Percentiles rank a stretch among this genome's conserved stretches.
phyloP scores from a whole-genome alignment of 2,329 filamentous ascomycete species.

The Sphaceloma murrayae region DNA sequence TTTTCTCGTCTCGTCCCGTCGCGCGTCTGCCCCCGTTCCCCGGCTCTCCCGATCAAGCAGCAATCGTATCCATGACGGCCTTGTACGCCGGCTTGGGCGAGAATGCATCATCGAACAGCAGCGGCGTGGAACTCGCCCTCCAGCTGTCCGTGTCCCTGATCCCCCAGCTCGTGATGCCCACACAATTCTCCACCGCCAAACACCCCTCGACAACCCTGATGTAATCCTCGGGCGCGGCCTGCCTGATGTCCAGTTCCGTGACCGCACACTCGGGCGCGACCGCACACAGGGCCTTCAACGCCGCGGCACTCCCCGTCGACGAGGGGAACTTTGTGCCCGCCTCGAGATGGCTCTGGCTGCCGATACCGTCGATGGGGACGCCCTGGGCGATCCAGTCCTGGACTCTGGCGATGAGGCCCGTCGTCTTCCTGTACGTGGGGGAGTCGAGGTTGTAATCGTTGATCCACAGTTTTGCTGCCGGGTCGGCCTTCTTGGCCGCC shows the following conservation, averaged over 20 bases:
- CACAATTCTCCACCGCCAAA: slow-evolving; percentile 48
- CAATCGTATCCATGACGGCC: slow-evolving; percentile 22
- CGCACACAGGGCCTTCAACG: slow-evolving; percentile 45
- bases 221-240: slow-evolving; percentile 49
- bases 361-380: slow-evolving; percentile 56
- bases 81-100: slow-evolving; percentile 36
- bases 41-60: background rate
- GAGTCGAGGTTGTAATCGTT: slow-evolving; percentile 60
- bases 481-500: slow-evolving; percentile 57
- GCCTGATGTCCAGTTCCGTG: slow-evolving; percentile 59
- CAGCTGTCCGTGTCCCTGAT: slow-evolving; percentile 37
- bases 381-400: slow-evolving; percentile 54
- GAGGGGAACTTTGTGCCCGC: slow-evolving; percentile 29
- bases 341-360: slow-evolving; percentile 48
- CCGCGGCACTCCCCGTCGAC: slow-evolving; percentile 38
- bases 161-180: slow-evolving; percentile 57
- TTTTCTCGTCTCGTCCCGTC: too few species aligned
- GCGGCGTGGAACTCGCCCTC: slow-evolving; percentile 30
- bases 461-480: slow-evolving; percentile 61
- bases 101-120: slow-evolving; percentile 36
- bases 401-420: slow-evolving; percentile 48
- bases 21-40: background rate
- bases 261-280: slow-evolving; percentile 50
- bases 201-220: slow-evolving; percentile 47
- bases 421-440: slow-evolving; percentile 49